Conservation (phyloP, 148 eudicot genomes). For the Vaccinium corymbosum region DNA sequence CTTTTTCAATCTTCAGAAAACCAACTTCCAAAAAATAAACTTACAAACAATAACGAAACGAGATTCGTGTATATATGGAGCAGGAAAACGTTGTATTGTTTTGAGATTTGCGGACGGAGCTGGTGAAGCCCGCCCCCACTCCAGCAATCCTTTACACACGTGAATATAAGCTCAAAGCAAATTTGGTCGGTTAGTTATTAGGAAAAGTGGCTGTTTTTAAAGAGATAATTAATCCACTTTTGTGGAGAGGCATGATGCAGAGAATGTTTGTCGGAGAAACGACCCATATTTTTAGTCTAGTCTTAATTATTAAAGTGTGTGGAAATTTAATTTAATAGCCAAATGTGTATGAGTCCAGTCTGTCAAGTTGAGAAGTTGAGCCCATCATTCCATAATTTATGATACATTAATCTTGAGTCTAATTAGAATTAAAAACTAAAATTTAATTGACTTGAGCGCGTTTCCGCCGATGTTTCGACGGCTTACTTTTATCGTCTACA, state of each 20-base stretch:
- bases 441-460: not conserved
- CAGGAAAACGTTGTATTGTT: too few species aligned
- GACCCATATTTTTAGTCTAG: not conserved
- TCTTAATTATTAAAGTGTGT: not conserved
- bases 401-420: not conserved
- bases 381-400: slow-evolving; percentile 13
- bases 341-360: slow-evolving; percentile 7
- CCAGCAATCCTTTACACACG: not conserved
- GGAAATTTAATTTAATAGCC: not conserved
- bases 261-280: slow-evolving; percentile 13
- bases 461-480: too few species aligned
- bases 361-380: slow-evolving; percentile 15
- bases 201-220: not conserved
- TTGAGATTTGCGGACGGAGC: too few species aligned
- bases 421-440: not conserved
- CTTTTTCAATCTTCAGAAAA: too few species aligned
- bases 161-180: not conserved
- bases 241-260: not conserved
- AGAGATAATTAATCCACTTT: not conserved
- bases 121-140: not conserved
- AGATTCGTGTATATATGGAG: too few species aligned
- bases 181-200: not conserved
- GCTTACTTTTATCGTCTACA: not conserved
- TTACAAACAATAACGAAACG: too few species aligned
- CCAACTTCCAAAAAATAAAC: too few species aligned